These are phyloP conservation scores for Fraxinus sp. DNA, from an alignment of 305 asterid genomes.

Conservation along the genomic window DNA sequence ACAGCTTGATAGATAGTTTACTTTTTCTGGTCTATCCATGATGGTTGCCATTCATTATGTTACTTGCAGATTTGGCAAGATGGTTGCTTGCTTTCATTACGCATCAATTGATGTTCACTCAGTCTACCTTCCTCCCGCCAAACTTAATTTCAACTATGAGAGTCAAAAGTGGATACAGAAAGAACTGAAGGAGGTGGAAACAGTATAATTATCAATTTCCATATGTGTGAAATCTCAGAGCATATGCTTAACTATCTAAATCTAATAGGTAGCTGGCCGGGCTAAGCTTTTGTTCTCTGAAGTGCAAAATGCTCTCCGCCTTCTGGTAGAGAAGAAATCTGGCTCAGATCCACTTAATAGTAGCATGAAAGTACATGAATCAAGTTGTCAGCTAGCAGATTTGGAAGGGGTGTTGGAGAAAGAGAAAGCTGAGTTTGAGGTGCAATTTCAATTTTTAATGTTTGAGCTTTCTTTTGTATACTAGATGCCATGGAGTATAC, in stretches of 20 bases:
- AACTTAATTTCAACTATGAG: conserved; percentile 78
- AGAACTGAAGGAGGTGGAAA: conserved; percentile 71
- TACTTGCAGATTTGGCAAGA: conserved; percentile 75
- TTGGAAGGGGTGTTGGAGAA: conserved; percentile 73
- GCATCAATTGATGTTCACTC: conserved; percentile 97
- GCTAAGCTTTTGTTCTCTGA: conserved; percentile 88
- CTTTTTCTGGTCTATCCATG: not conserved
- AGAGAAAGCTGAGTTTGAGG: conserved; percentile 90
- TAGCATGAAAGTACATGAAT: conserved; percentile 38
- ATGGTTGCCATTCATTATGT: conserved; percentile 21
- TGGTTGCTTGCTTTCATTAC: conserved; percentile 99
- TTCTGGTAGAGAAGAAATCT: conserved; percentile 45
- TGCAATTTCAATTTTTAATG: conserved; percentile 29
- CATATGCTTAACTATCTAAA: conserved; percentile 21
- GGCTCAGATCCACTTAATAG: conserved; percentile 29
- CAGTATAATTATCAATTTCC: conserved; percentile 16
- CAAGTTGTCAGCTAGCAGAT: conserved; percentile 60
- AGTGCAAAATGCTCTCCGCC: conserved; percentile 61
- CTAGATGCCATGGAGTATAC: conserved; percentile 2
- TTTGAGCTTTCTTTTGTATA: conserved; percentile 17
- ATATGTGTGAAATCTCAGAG: conserved; percentile 21
- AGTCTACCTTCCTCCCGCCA: conserved; percentile 85
- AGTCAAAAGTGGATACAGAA: conserved; percentile 80
- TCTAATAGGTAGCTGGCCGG: conserved; percentile 65
- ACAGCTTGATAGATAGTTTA: conserved; percentile 9